Evolutionary conservation across 345 rosid genomes (phyloP).

Genomic region (Sisymbrium irio): DNA sequence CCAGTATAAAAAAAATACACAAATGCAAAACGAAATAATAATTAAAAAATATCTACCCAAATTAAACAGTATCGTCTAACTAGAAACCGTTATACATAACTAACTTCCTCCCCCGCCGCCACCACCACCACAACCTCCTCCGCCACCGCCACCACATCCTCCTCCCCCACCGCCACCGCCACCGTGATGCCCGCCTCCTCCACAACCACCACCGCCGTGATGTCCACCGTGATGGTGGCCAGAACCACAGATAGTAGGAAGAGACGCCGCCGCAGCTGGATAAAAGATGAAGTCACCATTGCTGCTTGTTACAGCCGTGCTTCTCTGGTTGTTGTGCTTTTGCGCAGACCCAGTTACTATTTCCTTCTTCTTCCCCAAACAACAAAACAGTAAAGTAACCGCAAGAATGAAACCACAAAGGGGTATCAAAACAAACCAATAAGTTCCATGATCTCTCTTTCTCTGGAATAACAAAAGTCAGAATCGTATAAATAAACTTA

Average conservation of each 20-base stretch:
- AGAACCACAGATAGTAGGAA: slow-evolving; percentile 16
- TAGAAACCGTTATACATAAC: background rate
- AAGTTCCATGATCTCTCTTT: slow-evolving; percentile 4
- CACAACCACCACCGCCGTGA: background rate
- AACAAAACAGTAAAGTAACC: background rate
- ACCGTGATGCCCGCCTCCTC: background rate
- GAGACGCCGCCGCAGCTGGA: slow-evolving; percentile 26
- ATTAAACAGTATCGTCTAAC: background rate
- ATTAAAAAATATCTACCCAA: background rate
- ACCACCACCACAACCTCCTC: background rate
- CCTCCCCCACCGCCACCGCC: slow-evolving; percentile 1
- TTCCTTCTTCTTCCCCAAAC: slow-evolving; percentile 2
- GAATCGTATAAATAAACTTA: background rate
- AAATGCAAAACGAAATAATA: background rate
- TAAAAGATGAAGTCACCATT: slow-evolving; percentile 2
- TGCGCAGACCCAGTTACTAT: background rate
- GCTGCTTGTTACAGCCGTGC: background rate
- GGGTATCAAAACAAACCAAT: background rate
- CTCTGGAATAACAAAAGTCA: slow-evolving; percentile 4
- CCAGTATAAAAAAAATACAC: too few relatives aligned
- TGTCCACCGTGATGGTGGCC: background rate
- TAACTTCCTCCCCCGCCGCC: background rate
- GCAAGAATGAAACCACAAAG: background rate
- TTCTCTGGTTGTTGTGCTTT: slow-evolving; percentile 18
- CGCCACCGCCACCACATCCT: background rate